Percentiles rank a stretch among this genome's conserved stretches.
phyloP scores from a whole-genome alignment of 176 grass and related monocot genomes.

The Guadua angustifolia region DNA sequence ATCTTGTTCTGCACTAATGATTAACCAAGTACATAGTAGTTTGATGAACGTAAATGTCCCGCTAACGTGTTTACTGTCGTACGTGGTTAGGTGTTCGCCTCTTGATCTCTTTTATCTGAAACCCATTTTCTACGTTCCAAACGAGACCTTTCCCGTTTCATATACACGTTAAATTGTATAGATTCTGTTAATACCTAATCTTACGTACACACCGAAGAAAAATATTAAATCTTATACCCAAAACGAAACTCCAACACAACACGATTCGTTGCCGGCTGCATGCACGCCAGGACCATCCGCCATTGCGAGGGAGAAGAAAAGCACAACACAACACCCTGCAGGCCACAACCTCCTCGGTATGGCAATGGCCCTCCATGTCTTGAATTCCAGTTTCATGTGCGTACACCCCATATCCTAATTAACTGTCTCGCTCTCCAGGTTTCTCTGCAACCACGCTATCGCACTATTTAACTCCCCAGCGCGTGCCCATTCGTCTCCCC shows the following conservation, averaged over 20 bases:
- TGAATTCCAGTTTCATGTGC: neutral
- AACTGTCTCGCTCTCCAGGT: neutral
- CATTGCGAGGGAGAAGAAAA: neutral
- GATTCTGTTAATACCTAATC: neutral
- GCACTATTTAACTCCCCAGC: slow-evolving; percentile 51
- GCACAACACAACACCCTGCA: neutral
- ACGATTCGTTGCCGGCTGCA: neutral
- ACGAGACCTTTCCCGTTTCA: neutral
- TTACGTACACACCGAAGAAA: neutral
- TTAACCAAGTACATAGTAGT: neutral
- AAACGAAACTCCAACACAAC: neutral
- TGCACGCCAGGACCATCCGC: neutral
- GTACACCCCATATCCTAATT: neutral
- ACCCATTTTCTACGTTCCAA: neutral
- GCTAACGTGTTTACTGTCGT: neutral
- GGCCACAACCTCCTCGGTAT: neutral
- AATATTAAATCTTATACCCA: neutral
- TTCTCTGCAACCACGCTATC: neutral
- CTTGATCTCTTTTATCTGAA: neutral
- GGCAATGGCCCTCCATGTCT: too few species aligned
- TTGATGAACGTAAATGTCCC: too few species aligned
- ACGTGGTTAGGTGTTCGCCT: neutral
- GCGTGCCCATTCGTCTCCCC: slow-evolving; percentile 43
- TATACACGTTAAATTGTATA: neutral
- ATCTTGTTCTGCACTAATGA: too few species aligned